Conservation (phyloP, 2,329 filamentous ascomycete species). For the Penicillium sp. region DNA sequence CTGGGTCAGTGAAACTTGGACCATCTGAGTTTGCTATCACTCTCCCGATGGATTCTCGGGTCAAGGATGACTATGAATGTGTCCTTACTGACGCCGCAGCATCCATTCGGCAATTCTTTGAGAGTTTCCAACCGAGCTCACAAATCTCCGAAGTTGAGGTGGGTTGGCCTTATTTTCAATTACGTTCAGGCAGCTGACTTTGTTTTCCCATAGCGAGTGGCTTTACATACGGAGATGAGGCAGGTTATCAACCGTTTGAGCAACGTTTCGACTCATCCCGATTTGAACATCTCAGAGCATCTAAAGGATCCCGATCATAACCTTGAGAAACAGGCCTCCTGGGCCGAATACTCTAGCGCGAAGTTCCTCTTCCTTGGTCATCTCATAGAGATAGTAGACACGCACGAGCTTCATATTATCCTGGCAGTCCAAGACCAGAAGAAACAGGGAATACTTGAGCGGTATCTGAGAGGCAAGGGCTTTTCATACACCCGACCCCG, state of each 20-base stretch:
- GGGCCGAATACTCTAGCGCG: constrained; percentile 47
- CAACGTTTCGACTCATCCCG: constrained; percentile 45
- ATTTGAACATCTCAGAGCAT: constrained; percentile 43
- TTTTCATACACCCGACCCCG: constrained; percentile 32
- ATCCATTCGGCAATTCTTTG: constrained; percentile 32
- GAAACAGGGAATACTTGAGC: constrained; percentile 40
- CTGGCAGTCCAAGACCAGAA: constrained; percentile 38
- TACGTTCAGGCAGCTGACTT: constrained; percentile 14
- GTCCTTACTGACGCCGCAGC: constrained; percentile 30
- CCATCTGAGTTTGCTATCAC: constrained; percentile 41
- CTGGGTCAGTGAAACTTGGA: constrained; percentile 37
- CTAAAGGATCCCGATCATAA: constrained; percentile 35
- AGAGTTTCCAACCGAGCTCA: constrained; percentile 14
- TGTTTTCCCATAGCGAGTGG: constrained; percentile 19
- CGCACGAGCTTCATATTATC: constrained; percentile 39
- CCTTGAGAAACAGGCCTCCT: constrained; percentile 40
- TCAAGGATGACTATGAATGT: constrained; percentile 43
- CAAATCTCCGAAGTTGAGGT: constrained; percentile 27
- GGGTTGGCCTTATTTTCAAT: constrained; percentile 4
- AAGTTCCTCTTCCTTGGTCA: constrained; percentile 47
- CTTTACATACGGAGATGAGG: constrained; percentile 32
- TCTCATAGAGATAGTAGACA: constrained; percentile 37
- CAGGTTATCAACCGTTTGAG: constrained; percentile 38
- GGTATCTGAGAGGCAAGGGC: constrained; percentile 43
- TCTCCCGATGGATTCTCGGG: constrained; percentile 44